Base-by-base conservation (phyloP, 2,329 filamentous ascomycete genomes). In the Dactylellina cionopaga region DNA sequence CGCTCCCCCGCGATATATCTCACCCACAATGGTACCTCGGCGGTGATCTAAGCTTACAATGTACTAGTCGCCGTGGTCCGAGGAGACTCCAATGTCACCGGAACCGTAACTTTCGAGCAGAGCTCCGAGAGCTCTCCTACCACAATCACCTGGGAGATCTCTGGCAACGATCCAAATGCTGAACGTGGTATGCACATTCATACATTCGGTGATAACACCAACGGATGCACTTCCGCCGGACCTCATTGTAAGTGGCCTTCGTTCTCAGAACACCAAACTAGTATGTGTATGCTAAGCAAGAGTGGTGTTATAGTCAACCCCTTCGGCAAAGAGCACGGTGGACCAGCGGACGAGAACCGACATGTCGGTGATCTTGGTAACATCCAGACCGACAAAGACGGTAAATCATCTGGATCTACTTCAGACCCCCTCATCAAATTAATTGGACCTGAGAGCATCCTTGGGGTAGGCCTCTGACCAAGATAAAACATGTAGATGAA, bases 181-280 rank as follows among this genome's bases (percentile, higher is more conserved):
- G 88, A 96, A 89, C 94, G 95, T 84, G 95, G 92, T 83, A 92
- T 98, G 87, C 95, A 99, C 87, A 89, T 99, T 80, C 95, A 99
- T 86, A 92, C 95, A 83, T 99, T 96, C 80, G 95, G 95, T 82
- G 95, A 98, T 88, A 98, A 98, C 88, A 98, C 95, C 87, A 99
- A 99, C 85, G 95, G 95, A 83, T 99, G 95, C 91, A 98, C 94
- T 77, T 96, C 91, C 77, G 95, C 95, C 77, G 95, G 95, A 60
- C 94, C 95, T 83, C 95, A 99, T 86, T 99, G 92, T 52, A 35
- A 62, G 29, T 13, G 25, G n/a, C 27, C 11, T 10, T 22, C 4
- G 2, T 39, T 31, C 33, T 24, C 5, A 10, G 19, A 1, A 6
- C 6, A 22, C 11, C 24, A 6, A 17, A 44, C 54, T 49, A 5